phyloP scores from a whole-genome alignment of 768 basidiomycete species.

The Mycena rosella region DNA sequence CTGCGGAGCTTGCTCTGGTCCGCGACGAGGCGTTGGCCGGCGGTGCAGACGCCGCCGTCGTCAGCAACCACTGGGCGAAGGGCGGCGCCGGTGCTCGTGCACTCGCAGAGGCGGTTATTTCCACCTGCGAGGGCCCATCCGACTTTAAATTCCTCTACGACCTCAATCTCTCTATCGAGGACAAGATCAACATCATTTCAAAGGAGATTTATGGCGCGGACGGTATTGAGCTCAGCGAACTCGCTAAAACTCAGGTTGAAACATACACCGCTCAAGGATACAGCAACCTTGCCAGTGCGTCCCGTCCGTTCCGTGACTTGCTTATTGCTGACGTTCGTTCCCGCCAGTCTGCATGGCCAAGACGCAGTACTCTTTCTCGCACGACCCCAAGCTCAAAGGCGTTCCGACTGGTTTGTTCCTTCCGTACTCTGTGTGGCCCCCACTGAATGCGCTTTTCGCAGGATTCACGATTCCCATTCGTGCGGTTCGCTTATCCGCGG shows the following conservation, averaged over 20 bases:
- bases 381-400: constrained; percentile 91
- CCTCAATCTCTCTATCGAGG: constrained; percentile 82
- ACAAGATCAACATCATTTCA: constrained; percentile 90
- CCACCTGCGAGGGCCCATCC: constrained; percentile 85
- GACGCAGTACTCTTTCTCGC: constrained; percentile 98
- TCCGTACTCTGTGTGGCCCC: background rate
- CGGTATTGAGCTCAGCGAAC: constrained; percentile 87
- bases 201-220: constrained; percentile 96
- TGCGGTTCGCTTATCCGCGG: constrained; percentile 88
- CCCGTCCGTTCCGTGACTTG: background rate
- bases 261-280: constrained; percentile 95
- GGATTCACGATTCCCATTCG: constrained; percentile 96
- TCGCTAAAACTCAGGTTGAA: constrained; percentile 87
- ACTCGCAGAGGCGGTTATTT: constrained; percentile 93
- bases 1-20: constrained; percentile 89
- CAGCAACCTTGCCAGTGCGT: constrained; percentile 79
- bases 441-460: constrained; percentile 38
- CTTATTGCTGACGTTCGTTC: constrained; percentile 33
- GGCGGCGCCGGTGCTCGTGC: constrained; percentile 92
- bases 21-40: constrained; percentile 82
- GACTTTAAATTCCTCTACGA: constrained; percentile 96
- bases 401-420: constrained; percentile 77
- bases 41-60: constrained; percentile 94
- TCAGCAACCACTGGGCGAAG: constrained; percentile 98
- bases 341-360: constrained; percentile 93